Conservation (phyloP, 768 basidiomycete species). For the Suillus clintonianus region DNA sequence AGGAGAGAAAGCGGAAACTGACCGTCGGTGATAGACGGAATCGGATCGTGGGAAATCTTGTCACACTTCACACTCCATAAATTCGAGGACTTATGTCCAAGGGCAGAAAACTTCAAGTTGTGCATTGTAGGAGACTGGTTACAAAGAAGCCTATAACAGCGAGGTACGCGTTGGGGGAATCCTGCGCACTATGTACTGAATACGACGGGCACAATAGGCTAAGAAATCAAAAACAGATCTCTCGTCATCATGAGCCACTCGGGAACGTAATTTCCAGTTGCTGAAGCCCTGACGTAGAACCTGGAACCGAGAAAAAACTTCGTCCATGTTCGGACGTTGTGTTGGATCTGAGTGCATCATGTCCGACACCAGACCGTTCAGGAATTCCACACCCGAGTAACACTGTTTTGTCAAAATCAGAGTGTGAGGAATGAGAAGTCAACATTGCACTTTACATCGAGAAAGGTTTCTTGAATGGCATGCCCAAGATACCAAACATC, state of each 20-base stretch:
- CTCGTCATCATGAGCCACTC: slow-evolving; percentile 20
- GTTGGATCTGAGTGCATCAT: slow-evolving; percentile 37
- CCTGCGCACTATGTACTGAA: slow-evolving; percentile 12
- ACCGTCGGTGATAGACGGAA: slow-evolving; percentile 6
- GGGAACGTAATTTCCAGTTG: slow-evolving; percentile 27
- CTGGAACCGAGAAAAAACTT: slow-evolving; percentile 23
- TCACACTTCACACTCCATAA: too few species aligned
- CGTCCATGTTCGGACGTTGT: slow-evolving; percentile 31
- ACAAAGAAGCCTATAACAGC: neutral
- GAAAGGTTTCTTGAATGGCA: slow-evolving; percentile 31
- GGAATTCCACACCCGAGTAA: slow-evolving; percentile 21
- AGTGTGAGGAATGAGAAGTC: neutral
- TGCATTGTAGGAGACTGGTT: neutral
- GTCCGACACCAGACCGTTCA: slow-evolving; percentile 27
- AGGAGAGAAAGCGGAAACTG: neutral
- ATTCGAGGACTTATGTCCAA: too few species aligned
- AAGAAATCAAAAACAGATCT: slow-evolving; percentile 9
- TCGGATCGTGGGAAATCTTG: slow-evolving; percentile 26
- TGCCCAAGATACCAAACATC: slow-evolving; percentile 50
- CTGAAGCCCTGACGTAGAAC: slow-evolving; percentile 9
- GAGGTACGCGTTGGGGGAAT: slow-evolving; percentile 10
- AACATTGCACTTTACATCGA: slow-evolving; percentile 22
- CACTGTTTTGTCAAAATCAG: neutral
- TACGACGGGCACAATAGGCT: slow-evolving; percentile 14
- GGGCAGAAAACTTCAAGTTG: neutral